These are phyloP conservation scores for Metarhizium sp. DNA, from an alignment of 2,329 filamentous ascomycete genomes.

Conservation along the genomic window DNA sequence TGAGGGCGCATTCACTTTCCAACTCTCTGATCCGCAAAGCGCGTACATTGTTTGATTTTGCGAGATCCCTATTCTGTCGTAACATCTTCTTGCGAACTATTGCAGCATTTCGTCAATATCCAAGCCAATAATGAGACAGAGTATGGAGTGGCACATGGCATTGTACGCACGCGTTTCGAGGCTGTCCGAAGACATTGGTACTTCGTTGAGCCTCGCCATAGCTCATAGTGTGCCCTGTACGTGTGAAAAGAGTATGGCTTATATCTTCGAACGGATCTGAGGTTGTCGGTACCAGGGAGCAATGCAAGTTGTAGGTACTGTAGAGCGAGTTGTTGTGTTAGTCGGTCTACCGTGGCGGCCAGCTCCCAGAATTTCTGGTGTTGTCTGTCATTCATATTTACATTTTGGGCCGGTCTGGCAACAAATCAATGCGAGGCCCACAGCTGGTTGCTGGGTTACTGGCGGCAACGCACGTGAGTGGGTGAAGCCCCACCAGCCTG, in stretches of 20 bases:
- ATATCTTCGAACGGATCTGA: not conserved
- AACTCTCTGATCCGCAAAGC: conserved; percentile 67
- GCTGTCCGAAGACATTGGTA: conserved; percentile 56
- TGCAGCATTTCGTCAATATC: not conserved
- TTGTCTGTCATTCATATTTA: conserved; percentile 26
- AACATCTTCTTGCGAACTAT: conserved; percentile 70
- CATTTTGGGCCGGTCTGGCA: conserved; percentile 16
- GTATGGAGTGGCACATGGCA: not conserved
- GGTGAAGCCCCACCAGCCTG: conserved; percentile 17
- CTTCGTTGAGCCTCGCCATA: conserved; percentile 79
- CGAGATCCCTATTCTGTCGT: conserved; percentile 77
- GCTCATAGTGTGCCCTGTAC: conserved; percentile 24
- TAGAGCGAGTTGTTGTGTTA: conserved; percentile 2
- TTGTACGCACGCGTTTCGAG: conserved; percentile 58
- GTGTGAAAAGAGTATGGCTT: not conserved
- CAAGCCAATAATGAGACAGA: not conserved
- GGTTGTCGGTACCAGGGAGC: not conserved
- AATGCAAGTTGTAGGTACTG: not conserved
- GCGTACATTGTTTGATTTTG: conserved; percentile 67
- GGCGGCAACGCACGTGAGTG: conserved; percentile 13
- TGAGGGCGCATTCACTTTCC: conserved; percentile 64
- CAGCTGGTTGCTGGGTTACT: conserved; percentile 21
- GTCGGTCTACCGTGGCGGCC: conserved; percentile 4
- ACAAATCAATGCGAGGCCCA: conserved; percentile 12
- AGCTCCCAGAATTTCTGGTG: conserved; percentile 12